phyloP scores from a whole-genome alignment of 75 land plant genomes.

The Picea sitchensis region DNA sequence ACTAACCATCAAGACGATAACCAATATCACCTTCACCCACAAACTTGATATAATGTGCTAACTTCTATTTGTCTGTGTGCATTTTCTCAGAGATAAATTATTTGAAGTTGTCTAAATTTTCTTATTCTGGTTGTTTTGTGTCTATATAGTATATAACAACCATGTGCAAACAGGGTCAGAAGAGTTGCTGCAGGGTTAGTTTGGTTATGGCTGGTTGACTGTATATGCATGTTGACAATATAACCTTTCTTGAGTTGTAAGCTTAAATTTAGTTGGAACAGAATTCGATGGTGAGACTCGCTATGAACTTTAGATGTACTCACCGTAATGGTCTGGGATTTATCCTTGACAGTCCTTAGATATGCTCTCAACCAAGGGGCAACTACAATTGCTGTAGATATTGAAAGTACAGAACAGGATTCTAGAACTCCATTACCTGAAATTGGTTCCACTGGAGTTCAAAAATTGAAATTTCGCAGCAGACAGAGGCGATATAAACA shows the following conservation, averaged over 20 bases:
- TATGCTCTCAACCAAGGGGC: conserved; percentile 87
- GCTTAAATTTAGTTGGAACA: not conserved
- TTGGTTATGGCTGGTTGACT: not conserved
- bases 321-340: not conserved
- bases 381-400: conserved; percentile 65
- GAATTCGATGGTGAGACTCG: not conserved
- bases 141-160: no score
- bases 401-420: conserved; percentile 31
- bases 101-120: no score
- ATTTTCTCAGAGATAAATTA: no score
- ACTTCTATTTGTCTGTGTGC: no score
- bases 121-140: no score
- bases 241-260: not conserved
- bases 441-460: not conserved
- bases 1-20: not conserved
- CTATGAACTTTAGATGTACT: not conserved
- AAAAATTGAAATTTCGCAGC: conserved; percentile 20
- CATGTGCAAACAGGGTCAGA: not conserved
- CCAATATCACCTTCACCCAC: no score
- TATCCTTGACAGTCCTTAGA: conserved; percentile 38
- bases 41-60: no score
- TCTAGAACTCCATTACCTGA: conserved; percentile 8
- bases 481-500: conserved; percentile 20
- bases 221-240: not conserved
- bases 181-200: not conserved